Evolutionary conservation across 169 alveolate species (phyloP), one percentile per base, ranked within the genome.

Genomic region (Condylostoma magnum): DNA sequence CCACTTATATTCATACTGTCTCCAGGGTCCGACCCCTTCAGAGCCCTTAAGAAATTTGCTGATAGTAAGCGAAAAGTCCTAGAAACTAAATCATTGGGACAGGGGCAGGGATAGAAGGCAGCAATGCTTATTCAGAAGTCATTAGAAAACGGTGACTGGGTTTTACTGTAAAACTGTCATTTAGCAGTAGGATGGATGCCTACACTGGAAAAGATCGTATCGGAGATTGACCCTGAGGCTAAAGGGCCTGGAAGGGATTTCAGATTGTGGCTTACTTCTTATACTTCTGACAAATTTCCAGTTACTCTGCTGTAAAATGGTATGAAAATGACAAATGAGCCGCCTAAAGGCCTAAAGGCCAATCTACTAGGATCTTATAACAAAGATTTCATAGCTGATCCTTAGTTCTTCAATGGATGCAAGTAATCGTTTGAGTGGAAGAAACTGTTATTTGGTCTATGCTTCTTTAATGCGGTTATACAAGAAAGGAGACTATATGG

Each of bases 401-500:
- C 75, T 36, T 87, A 82, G 15, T 93, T 89, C 90, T 95, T 90
- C 58, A 95, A 91, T 38, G 87, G 82, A 20, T 83, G 96, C 50
- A 56, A 73, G 46, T 63, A 73, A 44, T 43, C 55, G 6, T 37
- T 15, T 20, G 86, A 80, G 60, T 93, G 90, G 89, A 88, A 91
- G 79, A 89, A 90, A 80, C 80, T 93, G 38, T 86, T 91, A 38
- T 90, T 77, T 80, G 95, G 95, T 20, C 84, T 95, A 22, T 93
- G 96, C 73, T 95, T 95, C 90, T 95, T 95, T 97, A 97, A 95
- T 70, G 98, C 97, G 3, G 92, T 93, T 27, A 81, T 89, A 38
- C 76, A 92, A 87, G 98, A 95, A 84, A 80, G 98, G 46, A 79
- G 97, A 65, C 86, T 89, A 71, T 95, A 91, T 74, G 98, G 98